Percentiles rank a stretch among this genome's conserved stretches.
Evolutionary conservation across 1,284 basidiomycete genomes (phyloP).

Genomic region (Fomitopsis betulina): DNA sequence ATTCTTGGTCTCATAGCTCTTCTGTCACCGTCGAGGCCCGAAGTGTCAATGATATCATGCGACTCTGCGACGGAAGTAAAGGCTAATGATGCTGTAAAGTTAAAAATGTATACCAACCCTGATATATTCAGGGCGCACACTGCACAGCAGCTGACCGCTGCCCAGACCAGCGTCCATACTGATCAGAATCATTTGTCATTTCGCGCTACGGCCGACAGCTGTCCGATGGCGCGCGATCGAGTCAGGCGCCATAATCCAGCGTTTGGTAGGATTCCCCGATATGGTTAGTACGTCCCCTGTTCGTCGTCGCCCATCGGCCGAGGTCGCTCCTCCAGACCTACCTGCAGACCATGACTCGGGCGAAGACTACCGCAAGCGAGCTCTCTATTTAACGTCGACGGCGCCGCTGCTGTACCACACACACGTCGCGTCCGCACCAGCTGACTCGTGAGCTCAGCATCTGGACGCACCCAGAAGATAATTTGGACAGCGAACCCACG

Average conservation of each 20-base stretch:
- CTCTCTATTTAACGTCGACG: neutral
- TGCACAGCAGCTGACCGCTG: too few species aligned
- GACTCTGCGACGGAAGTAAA: too few species aligned
- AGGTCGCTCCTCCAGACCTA: neutral
- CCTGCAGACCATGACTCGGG: neutral
- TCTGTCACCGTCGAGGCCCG: too few species aligned
- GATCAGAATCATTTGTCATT: neutral
- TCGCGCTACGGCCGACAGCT: too few species aligned
- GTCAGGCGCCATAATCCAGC: neutral
- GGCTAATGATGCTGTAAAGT: too few species aligned
- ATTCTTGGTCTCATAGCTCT: too few species aligned
- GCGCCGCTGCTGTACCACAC: neutral
- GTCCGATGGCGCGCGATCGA: neutral
- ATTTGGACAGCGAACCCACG: neutral
- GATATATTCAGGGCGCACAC: too few species aligned
- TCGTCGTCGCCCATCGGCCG: neutral
- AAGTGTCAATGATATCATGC: too few species aligned
- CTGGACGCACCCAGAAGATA: neutral
- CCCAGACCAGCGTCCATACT: neutral
- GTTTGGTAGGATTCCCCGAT: neutral
- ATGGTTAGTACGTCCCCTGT: neutral
- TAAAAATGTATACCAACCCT: too few species aligned
- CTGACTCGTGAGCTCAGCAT: neutral
- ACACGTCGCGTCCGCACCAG: neutral
- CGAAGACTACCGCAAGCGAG: neutral